These are phyloP conservation scores for Aquilaria sinensis DNA, from an alignment of 345 rosid species.

Conservation along the genomic window DNA sequence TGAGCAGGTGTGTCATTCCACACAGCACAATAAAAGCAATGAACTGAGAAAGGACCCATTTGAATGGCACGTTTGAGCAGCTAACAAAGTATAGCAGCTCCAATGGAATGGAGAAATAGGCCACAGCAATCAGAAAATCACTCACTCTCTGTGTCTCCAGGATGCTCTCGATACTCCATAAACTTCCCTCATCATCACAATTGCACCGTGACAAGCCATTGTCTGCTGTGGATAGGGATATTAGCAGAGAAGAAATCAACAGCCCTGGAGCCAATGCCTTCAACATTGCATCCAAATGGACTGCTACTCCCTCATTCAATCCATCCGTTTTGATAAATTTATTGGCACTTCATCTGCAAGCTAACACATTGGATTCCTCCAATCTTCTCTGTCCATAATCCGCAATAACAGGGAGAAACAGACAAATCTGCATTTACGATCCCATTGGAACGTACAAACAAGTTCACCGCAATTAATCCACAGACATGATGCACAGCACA, in stretches of 20 bases:
- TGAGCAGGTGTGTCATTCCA: slow-evolving; percentile 94
- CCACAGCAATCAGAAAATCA: slow-evolving; percentile 93
- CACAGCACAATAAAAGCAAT: slow-evolving; percentile 97
- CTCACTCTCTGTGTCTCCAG: slow-evolving; percentile 74
- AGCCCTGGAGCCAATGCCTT: slow-evolving; percentile 52
- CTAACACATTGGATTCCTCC: slow-evolving; percentile 11
- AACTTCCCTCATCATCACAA: slow-evolving; percentile 82
- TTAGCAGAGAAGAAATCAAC: slow-evolving; percentile 35
- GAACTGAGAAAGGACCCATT: slow-evolving; percentile 93
- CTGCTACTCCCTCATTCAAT: slow-evolving; percentile 25
- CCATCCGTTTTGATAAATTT: slow-evolving; percentile 21
- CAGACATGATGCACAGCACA: too few species aligned
- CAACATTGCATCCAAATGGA: slow-evolving; percentile 49
- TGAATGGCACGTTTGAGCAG: slow-evolving; percentile 91
- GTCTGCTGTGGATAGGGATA: slow-evolving; percentile 30
- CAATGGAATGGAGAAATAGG: slow-evolving; percentile 91
- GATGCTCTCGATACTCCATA: slow-evolving; percentile 78
- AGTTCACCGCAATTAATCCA: slow-evolving; percentile 12
- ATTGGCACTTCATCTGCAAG: neutral
- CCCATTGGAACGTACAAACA: neutral
- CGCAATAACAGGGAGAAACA: slow-evolving; percentile 6
- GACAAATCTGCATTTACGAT: too few species aligned
- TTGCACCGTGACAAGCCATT: slow-evolving; percentile 57
- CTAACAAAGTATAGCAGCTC: slow-evolving; percentile 94
- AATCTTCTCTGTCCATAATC: slow-evolving; percentile 18